Evolutionary conservation across 176 grass and related monocot species (phyloP).

Genomic region (Aegilops umbellulata): DNA sequence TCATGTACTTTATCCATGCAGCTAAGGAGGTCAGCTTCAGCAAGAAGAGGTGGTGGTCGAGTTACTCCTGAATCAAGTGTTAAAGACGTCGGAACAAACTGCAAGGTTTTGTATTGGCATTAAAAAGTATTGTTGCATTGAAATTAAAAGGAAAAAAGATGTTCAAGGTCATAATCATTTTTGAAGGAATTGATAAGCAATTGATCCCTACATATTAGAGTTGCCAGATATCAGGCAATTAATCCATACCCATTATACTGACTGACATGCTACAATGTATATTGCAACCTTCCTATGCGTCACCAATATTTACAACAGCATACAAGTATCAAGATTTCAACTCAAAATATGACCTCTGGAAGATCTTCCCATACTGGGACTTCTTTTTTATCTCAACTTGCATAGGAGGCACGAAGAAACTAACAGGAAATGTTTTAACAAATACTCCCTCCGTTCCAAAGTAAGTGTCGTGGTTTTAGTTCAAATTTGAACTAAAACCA

Average conservation of each 20-base stretch:
- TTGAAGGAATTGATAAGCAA: constrained; percentile 2
- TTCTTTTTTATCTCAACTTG: neutral
- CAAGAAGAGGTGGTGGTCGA: constrained; percentile 83
- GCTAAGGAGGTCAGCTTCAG: constrained; percentile 96
- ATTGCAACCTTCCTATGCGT: constrained; percentile 11
- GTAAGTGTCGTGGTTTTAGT: too few species aligned
- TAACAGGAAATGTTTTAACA: neutral
- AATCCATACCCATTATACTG: neutral
- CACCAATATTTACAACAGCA: neutral
- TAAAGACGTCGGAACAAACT: constrained; percentile 92
- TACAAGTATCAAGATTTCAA: constrained; percentile 5
- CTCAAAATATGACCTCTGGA: neutral
- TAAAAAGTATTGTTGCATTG: neutral
- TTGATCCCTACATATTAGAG: neutral
- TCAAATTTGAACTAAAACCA: too few species aligned
- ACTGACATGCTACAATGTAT: neutral
- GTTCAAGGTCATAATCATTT: neutral
- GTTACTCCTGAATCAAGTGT: constrained; percentile 97
- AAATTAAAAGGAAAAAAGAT: constrained; percentile 3
- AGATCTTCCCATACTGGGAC: neutral
- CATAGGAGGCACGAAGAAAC: constrained; percentile 12
- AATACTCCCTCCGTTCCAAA: neutral
- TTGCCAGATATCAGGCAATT: constrained; percentile 3
- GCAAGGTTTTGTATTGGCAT: constrained; percentile 31
- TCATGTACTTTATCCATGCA: constrained; percentile 88